phyloP scores from a whole-genome alignment of 2,329 filamentous ascomycete species.

The Colletotrichum sp. region DNA sequence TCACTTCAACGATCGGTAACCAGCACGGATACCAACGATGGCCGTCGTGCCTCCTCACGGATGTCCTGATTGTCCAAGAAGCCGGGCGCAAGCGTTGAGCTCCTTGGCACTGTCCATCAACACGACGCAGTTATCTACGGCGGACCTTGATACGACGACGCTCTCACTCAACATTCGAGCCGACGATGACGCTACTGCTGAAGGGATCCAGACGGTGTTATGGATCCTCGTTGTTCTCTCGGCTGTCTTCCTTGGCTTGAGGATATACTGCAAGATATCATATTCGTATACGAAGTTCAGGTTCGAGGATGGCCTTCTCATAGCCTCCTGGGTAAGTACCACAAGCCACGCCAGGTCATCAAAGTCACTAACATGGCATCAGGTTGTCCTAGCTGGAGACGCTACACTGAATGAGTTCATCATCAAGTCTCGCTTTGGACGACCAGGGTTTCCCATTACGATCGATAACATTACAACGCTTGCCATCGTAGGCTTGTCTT shows the following conservation, averaged over 20 bases:
- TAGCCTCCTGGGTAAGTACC: slow-evolving; percentile 26
- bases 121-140: not conserved
- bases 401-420: slow-evolving; percentile 15
- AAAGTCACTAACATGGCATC: not conserved
- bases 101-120: not conserved
- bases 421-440: slow-evolving; percentile 16
- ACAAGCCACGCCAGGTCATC: not conserved
- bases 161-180: not conserved
- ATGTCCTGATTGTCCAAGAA: slow-evolving; percentile 7
- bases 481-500: slow-evolving; percentile 22
- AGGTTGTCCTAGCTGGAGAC: slow-evolving; percentile 5
- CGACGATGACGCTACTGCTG: not conserved
- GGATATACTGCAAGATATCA: slow-evolving; percentile 28
- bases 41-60: slow-evolving; percentile 6
- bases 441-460: slow-evolving; percentile 7
- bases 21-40: slow-evolving; percentile 2
- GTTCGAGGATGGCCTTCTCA: slow-evolving; percentile 30
- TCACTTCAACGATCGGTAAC: not conserved
- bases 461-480: not conserved
- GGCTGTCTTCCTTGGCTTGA: slow-evolving; percentile 23
- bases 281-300: slow-evolving; percentile 25
- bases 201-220: slow-evolving; percentile 8
- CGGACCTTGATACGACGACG: slow-evolving; percentile 1
- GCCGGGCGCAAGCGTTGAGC: not conserved
- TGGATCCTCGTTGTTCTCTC: slow-evolving; percentile 25